Conservation (phyloP, 306 rosid species). For the Glycine latifolia region DNA sequence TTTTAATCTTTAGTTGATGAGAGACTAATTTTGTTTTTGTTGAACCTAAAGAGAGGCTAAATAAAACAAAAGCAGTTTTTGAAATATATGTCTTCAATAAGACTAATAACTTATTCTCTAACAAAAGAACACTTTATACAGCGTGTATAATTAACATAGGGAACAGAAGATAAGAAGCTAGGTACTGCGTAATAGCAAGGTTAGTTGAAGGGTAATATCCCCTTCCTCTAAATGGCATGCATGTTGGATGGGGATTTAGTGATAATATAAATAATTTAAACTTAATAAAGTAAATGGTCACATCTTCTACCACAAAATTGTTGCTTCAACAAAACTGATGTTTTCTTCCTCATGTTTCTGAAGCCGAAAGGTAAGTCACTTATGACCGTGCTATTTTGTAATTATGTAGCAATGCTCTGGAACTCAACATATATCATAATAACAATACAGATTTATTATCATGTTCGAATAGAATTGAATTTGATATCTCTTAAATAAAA, state of each 20-base stretch:
- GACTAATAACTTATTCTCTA: neutral
- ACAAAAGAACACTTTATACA: neutral
- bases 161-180: neutral
- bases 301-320: slow-evolving; percentile 16
- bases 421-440: neutral
- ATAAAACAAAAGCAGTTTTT: neutral
- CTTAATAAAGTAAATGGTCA: neutral
- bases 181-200: neutral
- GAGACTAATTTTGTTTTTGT: neutral
- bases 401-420: neutral
- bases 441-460: neutral
- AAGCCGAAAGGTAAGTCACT: neutral
- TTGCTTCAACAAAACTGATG: slow-evolving; percentile 13
- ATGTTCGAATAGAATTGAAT: no score
- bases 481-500: no score
- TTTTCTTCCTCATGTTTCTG: neutral
- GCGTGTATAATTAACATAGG: neutral
- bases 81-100: neutral
- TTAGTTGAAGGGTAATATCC: slow-evolving; percentile 4
- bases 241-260: neutral
- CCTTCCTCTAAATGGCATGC: neutral
- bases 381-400: neutral
- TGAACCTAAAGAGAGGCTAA: no score
- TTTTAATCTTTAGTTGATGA: no score
- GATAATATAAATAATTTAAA: neutral